Conservation (phyloP, 2,329 filamentous ascomycete genomes). For the Ilyonectria sp. region DNA sequence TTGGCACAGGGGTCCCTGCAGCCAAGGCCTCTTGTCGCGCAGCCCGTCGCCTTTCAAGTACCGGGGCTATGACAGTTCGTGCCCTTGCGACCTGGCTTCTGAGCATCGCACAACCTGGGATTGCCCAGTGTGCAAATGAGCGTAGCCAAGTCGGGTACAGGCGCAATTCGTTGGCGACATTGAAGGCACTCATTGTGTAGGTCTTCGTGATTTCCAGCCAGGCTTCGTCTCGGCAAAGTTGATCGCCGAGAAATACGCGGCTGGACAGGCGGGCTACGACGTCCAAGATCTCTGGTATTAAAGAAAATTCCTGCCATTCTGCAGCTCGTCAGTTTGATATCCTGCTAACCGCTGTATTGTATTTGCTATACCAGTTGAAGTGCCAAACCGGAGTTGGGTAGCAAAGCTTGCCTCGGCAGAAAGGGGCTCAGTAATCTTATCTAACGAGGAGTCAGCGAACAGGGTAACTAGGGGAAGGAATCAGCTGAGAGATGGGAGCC, state of each 20-base stretch:
- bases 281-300: not conserved
- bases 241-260: not conserved
- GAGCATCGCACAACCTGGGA: constrained; percentile 55
- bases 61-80: constrained; percentile 46
- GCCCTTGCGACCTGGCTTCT: constrained; percentile 25
- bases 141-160: constrained; percentile 62
- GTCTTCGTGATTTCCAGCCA: not conserved
- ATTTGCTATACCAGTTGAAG: too few relatives aligned
- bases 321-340: too few relatives aligned
- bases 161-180: constrained; percentile 49
- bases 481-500: not conserved
- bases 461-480: too few relatives aligned
- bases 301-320: not conserved
- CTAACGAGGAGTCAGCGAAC: too few relatives aligned
- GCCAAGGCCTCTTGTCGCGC: constrained; percentile 50
- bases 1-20: not conserved
- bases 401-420: too few relatives aligned
- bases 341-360: too few relatives aligned
- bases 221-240: not conserved
- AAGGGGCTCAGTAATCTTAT: too few relatives aligned
- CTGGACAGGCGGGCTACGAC: not conserved
- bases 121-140: constrained; percentile 62
- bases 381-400: too few relatives aligned
- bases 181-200: constrained; percentile 56
- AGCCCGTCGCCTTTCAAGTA: constrained; percentile 62